Evolutionary conservation across 2,329 filamentous ascomycete genomes (phyloP), one percentile per base, ranked within the genome.

Genomic region (Nemania sp.): DNA sequence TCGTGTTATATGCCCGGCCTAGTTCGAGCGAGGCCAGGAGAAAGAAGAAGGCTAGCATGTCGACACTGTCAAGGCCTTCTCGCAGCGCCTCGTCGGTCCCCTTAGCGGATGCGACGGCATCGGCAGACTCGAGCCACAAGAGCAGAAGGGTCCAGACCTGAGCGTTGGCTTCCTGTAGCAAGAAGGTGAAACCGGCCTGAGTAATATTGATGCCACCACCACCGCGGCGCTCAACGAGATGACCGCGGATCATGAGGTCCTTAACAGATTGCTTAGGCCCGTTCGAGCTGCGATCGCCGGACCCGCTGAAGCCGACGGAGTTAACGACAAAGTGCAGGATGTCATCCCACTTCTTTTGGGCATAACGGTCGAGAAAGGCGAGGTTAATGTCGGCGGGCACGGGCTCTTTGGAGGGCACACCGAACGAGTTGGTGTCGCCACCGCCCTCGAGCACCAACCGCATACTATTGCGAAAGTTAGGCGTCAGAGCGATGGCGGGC

Each of bases 71-170:
- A 79, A 96, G 88, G 26, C 83, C 82, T 14, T 89, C 77, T 66
- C 80, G 67, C 23, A 49, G 11, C 50, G 56, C 55, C 33, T 51
- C 52, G 39, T 71, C 69, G 44, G 73, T 70, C 12, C 70, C 73
- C 41, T 64, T 66, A 8, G 63, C 61, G 17, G 63, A 64, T 19
- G 81, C 80, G 49, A 52, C 24, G 3, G 79, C 77, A 63, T 91
- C 87, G 39, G 89, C 88, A 57, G 91, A 89, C 62, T 95, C 90
- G 45, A 99, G 85, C 79, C 96, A 99, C 26, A 97, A 86, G 24
- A 99, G 87, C 30, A 99, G 79, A 41, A 99, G 78, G 22, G 91
- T 94, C 94, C 94, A 99, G 30, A 99, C 91, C 72, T 99, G 94
- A 0, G 93, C 91, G 70, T 97, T 97, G 54, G 93, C 88, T 68